Percentiles rank a stretch among this genome's conserved stretches.
Evolutionary conservation across 495 filamentous ascomycete genomes (phyloP).

Genomic region (Aspergillus conjunctus): DNA sequence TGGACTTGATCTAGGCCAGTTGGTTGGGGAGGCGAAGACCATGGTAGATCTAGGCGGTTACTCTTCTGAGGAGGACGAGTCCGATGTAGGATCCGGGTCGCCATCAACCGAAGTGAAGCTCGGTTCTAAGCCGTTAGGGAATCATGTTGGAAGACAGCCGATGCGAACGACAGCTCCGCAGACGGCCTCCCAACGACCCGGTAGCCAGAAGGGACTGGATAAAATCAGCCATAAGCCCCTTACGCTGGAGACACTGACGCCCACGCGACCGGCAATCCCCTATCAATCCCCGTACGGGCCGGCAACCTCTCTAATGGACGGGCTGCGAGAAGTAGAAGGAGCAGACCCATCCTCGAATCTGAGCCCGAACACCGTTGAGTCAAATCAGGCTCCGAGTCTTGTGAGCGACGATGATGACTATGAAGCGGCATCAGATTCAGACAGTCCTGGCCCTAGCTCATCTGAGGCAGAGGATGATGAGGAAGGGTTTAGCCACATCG

Average conservation of each 20-base stretch:
- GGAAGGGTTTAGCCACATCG: constrained; percentile 52
- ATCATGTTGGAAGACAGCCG: constrained; percentile 47
- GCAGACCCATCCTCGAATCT: constrained; percentile 60
- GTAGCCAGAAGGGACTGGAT: constrained; percentile 58
- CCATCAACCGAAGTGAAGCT: constrained; percentile 18
- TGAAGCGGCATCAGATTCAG: constrained; percentile 53
- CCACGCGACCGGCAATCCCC: constrained; percentile 32
- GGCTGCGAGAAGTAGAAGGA: constrained; percentile 49
- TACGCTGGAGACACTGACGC: constrained; percentile 35
- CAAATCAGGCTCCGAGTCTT: constrained; percentile 79
- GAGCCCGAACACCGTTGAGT: constrained; percentile 77
- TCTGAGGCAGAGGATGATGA: constrained; percentile 50
- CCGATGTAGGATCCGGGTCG: constrained; percentile 26
- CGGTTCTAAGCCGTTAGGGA: constrained; percentile 23
- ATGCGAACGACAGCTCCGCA: constrained; percentile 60
- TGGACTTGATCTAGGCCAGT: constrained; percentile 60
- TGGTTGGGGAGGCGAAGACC: constrained; percentile 40
- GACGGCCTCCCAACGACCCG: constrained; percentile 50
- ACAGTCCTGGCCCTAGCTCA: constrained; percentile 45
- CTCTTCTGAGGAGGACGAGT: constrained; percentile 35
- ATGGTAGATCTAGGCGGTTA: constrained; percentile 31
- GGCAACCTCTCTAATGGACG: constrained; percentile 35
- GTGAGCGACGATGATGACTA: constrained; percentile 87
- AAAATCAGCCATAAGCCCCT: constrained; percentile 30
- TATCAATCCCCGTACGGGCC: constrained; percentile 39